These are phyloP conservation scores for Fallopia convolvulus DNA, from an alignment of 148 eudicot species.

Conservation along the genomic window DNA sequence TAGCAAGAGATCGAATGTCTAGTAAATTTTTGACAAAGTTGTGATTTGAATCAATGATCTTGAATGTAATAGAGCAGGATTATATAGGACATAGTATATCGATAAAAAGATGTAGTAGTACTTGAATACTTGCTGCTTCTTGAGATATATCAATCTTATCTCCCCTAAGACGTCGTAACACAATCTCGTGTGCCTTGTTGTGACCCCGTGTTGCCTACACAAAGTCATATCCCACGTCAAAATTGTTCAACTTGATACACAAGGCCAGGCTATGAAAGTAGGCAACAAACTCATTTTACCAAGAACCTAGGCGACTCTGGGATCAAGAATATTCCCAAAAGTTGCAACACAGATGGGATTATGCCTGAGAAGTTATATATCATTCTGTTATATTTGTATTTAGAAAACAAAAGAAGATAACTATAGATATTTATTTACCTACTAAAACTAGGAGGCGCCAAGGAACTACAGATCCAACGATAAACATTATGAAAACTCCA, in stretches of 20 bases:
- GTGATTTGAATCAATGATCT: background rate
- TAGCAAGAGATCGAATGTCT: background rate
- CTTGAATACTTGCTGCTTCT: slow-evolving; percentile 8
- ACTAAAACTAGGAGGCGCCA: background rate
- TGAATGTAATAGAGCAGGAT: no score
- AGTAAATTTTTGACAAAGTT: background rate
- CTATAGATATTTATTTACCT: background rate
- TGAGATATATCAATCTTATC: slow-evolving; percentile 3
- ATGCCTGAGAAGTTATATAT: background rate
- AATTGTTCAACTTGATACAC: no score
- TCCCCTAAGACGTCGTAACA: slow-evolving; percentile 10
- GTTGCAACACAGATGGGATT: background rate
- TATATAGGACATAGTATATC: no score
- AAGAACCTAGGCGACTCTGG: background rate
- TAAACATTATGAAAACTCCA: background rate
- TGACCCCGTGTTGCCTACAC: background rate
- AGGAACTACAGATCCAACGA: background rate
- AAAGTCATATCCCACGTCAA: no score
- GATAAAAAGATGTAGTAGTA: background rate
- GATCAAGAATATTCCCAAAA: background rate
- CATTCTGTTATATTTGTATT: background rate
- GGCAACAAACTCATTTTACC: background rate
- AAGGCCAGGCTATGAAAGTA: background rate
- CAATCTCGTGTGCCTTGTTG: background rate
- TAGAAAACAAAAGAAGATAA: background rate